These are phyloP conservation scores for Exutisphaerella laricina DNA, from an alignment of 2,329 filamentous ascomycete species.

Conservation along the genomic window DNA sequence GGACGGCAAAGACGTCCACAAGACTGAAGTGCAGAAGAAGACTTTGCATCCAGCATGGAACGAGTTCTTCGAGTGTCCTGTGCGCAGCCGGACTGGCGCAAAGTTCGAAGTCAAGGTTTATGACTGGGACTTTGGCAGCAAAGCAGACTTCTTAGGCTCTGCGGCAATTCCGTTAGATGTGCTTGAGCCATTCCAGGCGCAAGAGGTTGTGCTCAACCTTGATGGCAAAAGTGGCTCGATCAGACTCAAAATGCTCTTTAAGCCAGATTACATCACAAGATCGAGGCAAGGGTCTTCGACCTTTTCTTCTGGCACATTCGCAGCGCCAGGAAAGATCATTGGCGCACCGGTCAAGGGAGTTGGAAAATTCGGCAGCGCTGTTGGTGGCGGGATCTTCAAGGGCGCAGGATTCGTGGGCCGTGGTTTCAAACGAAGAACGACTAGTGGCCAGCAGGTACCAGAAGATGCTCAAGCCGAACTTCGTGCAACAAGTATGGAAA, in stretches of 20 bases:
- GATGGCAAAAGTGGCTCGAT: slow-evolving; percentile 87
- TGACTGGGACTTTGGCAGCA: slow-evolving; percentile 96
- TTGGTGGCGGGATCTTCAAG: slow-evolving; percentile 76
- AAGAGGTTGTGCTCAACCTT: slow-evolving; percentile 67
- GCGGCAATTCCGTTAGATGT: slow-evolving; percentile 68
- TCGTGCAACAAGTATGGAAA: slow-evolving; percentile 28
- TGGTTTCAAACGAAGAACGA: slow-evolving; percentile 70
- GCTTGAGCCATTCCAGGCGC: slow-evolving; percentile 77
- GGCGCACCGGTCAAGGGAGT: slow-evolving; percentile 93
- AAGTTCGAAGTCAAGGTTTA: slow-evolving; percentile 79
- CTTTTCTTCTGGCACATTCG: slow-evolving; percentile 84
- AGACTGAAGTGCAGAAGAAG: slow-evolving; percentile 96
- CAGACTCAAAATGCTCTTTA: slow-evolving; percentile 81
- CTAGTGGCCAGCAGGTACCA: slow-evolving; percentile 43
- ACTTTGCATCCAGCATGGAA: slow-evolving; percentile 94
- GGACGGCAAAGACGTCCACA: slow-evolving; percentile 84
- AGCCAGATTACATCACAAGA: slow-evolving; percentile 82
- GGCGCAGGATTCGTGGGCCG: slow-evolving; percentile 87
- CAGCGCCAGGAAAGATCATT: slow-evolving; percentile 79
- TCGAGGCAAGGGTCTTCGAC: slow-evolving; percentile 85
- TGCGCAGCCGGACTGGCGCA: slow-evolving; percentile 78
- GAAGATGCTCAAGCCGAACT: slow-evolving; percentile 22
- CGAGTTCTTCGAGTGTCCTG: slow-evolving; percentile 80
- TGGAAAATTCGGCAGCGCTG: slow-evolving; percentile 65
- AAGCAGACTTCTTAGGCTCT: slow-evolving; percentile 82